These are phyloP conservation scores for Suillus occidentalis DNA, from an alignment of 768 basidiomycete species.

Conservation along the genomic window DNA sequence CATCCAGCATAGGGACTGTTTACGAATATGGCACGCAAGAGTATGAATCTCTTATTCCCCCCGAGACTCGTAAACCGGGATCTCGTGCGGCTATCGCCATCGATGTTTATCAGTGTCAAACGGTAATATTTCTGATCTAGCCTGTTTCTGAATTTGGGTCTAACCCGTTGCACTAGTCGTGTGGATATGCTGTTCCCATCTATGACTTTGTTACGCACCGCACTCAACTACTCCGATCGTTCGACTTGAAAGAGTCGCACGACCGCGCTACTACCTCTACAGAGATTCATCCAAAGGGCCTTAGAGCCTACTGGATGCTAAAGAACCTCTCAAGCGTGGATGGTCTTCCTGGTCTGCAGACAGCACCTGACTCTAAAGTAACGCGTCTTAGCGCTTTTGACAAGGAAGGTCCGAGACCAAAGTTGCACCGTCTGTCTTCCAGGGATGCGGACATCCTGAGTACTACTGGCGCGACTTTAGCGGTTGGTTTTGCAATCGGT, in stretches of 20 bases:
- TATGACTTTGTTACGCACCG: slow-evolving; percentile 61
- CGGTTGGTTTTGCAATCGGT: slow-evolving; percentile 20
- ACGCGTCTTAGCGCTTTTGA: slow-evolving; percentile 21
- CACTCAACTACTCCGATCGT: slow-evolving; percentile 45
- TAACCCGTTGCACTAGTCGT: slow-evolving; percentile 46
- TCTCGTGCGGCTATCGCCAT: slow-evolving; percentile 62
- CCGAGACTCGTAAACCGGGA: slow-evolving; percentile 49
- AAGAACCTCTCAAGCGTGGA: slow-evolving; percentile 56
- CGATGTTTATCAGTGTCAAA: slow-evolving; percentile 57
- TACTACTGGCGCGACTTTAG: slow-evolving; percentile 8
- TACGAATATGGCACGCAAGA: slow-evolving; percentile 65
- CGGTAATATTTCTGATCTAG: slow-evolving; percentile 28
- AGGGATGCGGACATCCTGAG: background rate
- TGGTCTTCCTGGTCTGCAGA: slow-evolving; percentile 52
- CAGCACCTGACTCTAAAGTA: slow-evolving; percentile 21
- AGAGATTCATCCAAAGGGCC: slow-evolving; percentile 35
- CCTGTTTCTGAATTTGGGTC: background rate
- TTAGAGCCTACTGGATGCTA: slow-evolving; percentile 52
- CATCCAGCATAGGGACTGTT: slow-evolving; percentile 45
- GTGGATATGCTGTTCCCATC: slow-evolving; percentile 64
- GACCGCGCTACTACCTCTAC: slow-evolving; percentile 31
- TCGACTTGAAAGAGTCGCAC: slow-evolving; percentile 40
- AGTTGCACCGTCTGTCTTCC: slow-evolving; percentile 3
- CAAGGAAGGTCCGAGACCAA: slow-evolving; percentile 15
- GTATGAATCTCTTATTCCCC: slow-evolving; percentile 53